phyloP scores from a whole-genome alignment of 1,284 basidiomycete genomes.

The Abortiporus biennis region DNA sequence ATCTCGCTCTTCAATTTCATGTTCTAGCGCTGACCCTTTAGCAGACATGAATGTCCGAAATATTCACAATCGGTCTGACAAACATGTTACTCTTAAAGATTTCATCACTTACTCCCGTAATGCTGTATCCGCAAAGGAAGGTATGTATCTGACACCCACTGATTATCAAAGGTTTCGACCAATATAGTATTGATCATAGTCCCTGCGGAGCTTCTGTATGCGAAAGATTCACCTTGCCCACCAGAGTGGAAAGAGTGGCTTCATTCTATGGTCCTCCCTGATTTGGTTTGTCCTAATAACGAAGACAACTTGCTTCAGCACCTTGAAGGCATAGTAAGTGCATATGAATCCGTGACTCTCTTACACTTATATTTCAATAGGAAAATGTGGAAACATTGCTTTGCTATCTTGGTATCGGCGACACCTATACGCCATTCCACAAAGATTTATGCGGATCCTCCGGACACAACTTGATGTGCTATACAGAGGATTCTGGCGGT shows the following conservation, averaged over 20 bases:
- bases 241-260: constrained; percentile 57
- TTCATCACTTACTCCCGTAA: constrained; percentile 40
- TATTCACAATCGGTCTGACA: constrained; percentile 43
- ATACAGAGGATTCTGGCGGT: constrained; percentile 59
- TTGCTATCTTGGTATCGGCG: constrained; percentile 73
- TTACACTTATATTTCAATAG: constrained; percentile 26
- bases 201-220: constrained; percentile 39
- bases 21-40: constrained; percentile 17
- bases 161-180: constrained; percentile 1
- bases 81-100: constrained; percentile 33
- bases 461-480: constrained; percentile 78
- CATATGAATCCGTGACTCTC: background rate
- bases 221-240: constrained; percentile 70
- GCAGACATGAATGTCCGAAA: constrained; percentile 51
- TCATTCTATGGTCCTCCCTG: constrained; percentile 38
- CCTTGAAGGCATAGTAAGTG: constrained; percentile 37
- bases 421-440: constrained; percentile 71
- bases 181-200: background rate
- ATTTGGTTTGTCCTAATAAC: constrained; percentile 39
- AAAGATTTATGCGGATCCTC: constrained; percentile 77
- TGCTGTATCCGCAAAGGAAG: no score
- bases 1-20: background rate
- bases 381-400: constrained; percentile 64
- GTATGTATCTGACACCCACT: no score
- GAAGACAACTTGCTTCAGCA: constrained; percentile 50